phyloP scores from a whole-genome alignment of 331 rosid genomes.

The Quercus phellos region DNA sequence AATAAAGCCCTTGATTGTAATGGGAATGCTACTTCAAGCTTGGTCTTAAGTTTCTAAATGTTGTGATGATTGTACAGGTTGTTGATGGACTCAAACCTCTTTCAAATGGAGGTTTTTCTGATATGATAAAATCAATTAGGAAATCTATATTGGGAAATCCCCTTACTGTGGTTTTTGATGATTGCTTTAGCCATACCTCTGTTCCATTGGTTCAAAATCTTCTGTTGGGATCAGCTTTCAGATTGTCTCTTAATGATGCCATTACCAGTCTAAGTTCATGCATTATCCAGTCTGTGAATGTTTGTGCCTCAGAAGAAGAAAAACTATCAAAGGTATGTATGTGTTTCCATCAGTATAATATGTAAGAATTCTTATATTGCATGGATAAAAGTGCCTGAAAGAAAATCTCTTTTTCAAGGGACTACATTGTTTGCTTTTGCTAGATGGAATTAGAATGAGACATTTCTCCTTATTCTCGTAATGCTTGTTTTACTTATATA shows the following conservation, averaged over 20 bases:
- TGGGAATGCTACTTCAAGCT: background rate
- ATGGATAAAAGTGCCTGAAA: background rate
- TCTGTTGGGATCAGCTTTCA: conserved; percentile 46
- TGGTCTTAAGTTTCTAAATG: conserved; percentile 14
- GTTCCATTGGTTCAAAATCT: conserved; percentile 50
- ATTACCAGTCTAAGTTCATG: conserved; percentile 65
- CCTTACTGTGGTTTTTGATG: conserved; percentile 60
- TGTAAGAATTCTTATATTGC: background rate
- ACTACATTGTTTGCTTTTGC: background rate
- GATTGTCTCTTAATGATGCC: conserved; percentile 51
- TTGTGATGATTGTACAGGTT: conserved; percentile 46
- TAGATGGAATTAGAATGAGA: background rate
- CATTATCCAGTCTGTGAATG: conserved; percentile 53
- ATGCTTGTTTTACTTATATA: background rate
- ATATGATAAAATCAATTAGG: conserved; percentile 49
- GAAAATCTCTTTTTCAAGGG: background rate
- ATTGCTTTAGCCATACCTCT: conserved; percentile 34
- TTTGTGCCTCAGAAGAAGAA: conserved; percentile 36
- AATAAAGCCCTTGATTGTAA: background rate
- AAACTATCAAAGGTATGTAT: conserved; percentile 45
- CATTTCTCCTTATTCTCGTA: background rate
- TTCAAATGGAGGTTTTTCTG: conserved; percentile 37
- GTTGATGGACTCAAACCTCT: conserved; percentile 62
- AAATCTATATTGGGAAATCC: conserved; percentile 41
- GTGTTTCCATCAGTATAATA: background rate